phyloP scores from a whole-genome alignment of 169 alveolate species.

The Perkinsus marinus region DNA sequence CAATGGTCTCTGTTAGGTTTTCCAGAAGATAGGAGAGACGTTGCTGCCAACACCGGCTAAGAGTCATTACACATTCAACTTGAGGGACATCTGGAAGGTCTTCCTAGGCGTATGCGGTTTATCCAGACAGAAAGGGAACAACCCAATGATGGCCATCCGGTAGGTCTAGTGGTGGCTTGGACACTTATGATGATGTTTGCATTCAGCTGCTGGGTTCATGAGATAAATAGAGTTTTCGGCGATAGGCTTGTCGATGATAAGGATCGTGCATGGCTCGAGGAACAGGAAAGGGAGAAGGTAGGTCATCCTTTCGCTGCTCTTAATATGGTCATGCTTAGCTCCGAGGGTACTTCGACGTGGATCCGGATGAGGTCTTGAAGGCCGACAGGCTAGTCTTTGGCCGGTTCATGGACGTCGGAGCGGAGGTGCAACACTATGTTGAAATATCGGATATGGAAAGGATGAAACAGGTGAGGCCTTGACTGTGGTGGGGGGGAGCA shows the following conservation, averaged over 20 bases:
- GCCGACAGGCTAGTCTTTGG: constrained; percentile 73
- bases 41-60: constrained; percentile 83
- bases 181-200: constrained; percentile 48
- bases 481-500: too few species aligned
- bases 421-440: constrained; percentile 46
- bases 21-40: constrained; percentile 50
- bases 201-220: constrained; percentile 72
- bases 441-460: constrained; percentile 55
- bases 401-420: constrained; percentile 65
- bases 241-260: constrained; percentile 68
- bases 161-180: constrained; percentile 54
- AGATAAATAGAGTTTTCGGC: constrained; percentile 72
- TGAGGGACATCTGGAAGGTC: constrained; percentile 83
- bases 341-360: constrained; percentile 12
- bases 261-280: constrained; percentile 56
- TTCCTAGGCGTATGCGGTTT: constrained; percentile 78
- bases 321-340: background rate
- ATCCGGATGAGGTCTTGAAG: constrained; percentile 31
- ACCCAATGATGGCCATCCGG: constrained; percentile 42
- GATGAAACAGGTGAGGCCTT: constrained; percentile 27
- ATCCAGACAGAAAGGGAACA: constrained; percentile 40
- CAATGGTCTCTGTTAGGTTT: constrained; percentile 20
- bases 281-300: constrained; percentile 30
- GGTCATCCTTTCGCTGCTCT: constrained; percentile 32
- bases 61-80: constrained; percentile 82